phyloP scores from a whole-genome alignment of 2,329 filamentous ascomycete species.

The Cytospora piceicola region DNA sequence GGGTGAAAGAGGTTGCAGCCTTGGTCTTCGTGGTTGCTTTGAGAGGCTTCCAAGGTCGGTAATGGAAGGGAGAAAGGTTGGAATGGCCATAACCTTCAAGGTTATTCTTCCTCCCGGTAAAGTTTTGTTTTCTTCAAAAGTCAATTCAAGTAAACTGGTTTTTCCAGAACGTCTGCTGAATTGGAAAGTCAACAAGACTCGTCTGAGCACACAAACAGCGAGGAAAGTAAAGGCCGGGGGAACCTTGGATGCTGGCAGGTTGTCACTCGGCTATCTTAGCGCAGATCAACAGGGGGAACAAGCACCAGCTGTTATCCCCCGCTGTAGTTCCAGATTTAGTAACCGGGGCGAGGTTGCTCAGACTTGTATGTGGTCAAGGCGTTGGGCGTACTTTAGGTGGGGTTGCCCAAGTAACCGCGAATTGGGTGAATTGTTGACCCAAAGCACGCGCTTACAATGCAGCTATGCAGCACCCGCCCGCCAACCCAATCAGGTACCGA shows the following conservation, averaged over 20 bases:
- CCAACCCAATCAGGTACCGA: not conserved
- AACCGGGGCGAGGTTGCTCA: not conserved
- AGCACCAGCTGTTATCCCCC: not conserved
- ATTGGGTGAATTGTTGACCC: not conserved
- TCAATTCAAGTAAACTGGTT: too few species aligned
- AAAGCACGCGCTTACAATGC: not conserved
- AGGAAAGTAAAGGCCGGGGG: not conserved
- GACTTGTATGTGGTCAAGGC: not conserved
- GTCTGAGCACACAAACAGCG: too few species aligned
- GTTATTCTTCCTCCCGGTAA: not conserved
- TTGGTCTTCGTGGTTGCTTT: not conserved
- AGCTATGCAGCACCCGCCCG: constrained; percentile 1
- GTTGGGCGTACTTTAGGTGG: not conserved
- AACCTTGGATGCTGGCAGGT: not conserved
- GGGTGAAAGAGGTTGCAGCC: not conserved
- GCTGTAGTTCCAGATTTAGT: not conserved
- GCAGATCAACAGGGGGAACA: constrained; percentile 1
- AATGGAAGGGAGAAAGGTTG: not conserved
- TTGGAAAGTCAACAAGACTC: too few species aligned
- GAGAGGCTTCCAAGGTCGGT: not conserved
- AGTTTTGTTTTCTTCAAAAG: too few species aligned
- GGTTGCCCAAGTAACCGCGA: constrained; percentile 3
- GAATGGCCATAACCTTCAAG: not conserved
- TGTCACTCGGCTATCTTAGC: constrained; percentile 4
- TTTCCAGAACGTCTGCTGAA: too few species aligned